Percentiles rank a stretch among this genome's conserved stretches.
Conservation (phyloP, 169 alveolate genomes). For the Amoebophrya sp. region DNA sequence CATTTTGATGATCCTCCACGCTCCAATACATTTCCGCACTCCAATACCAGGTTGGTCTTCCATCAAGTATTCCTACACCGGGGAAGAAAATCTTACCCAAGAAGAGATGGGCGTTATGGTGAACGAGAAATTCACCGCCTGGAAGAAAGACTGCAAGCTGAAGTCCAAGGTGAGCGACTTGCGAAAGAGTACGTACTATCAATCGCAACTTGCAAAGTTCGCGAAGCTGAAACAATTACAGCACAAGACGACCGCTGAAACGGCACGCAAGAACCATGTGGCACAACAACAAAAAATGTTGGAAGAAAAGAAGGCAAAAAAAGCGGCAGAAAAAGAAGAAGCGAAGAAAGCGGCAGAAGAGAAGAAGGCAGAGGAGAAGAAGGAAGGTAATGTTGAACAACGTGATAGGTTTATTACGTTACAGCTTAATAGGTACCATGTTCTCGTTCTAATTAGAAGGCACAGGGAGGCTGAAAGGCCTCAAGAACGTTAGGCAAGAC, state of each 20-base stretch:
- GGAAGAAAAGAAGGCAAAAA: background rate
- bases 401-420: no score
- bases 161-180: background rate
- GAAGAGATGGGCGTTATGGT: background rate
- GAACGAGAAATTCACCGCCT: background rate
- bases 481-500: background rate
- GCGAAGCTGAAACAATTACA: background rate
- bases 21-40: background rate
- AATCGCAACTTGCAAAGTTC: background rate
- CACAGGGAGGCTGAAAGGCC: background rate
- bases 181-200: background rate
- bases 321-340: background rate
- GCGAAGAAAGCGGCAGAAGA: background rate
- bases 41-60: background rate
- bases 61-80: background rate
- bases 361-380: background rate
- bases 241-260: background rate
- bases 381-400: background rate
- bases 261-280: background rate
- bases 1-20: no score
- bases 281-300: background rate
- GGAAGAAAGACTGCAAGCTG: constrained; percentile 24
- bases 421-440: no score
- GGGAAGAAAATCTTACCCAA: background rate
- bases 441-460: no score